Base-by-base conservation (phyloP, 2,329 filamentous ascomycete species). In the Helicocarpus griseus region DNA sequence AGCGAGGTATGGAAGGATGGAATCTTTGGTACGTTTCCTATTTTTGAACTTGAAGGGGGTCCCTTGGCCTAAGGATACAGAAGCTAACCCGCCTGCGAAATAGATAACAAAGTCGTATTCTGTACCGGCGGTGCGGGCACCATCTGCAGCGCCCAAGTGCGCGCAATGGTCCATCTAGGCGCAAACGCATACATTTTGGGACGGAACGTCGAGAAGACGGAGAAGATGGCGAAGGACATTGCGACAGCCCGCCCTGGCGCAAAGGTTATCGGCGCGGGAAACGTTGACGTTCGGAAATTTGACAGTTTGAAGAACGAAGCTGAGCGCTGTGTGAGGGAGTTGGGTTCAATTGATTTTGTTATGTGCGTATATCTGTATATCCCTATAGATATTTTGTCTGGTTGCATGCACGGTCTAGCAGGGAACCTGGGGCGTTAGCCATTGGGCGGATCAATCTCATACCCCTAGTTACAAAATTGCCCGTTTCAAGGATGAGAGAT, bases 171-270 rank as follows among this genome's bases (percentile, higher is more conserved):
- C 22, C 80, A 90, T 56, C 82, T 98, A 6, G 93, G 93, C 49
- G 91, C 89, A 41, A 85, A 97, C 61, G 93, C 93, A 47, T 95
- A 87, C 70, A 97, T 98, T 63, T 80, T 97, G 52, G 93, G 93
- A 38, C 85, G 93, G 60, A 95, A 88, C 66, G 80, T 85, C 41
- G 82, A 88, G 60, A 96, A 96, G 76, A 97, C 91, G 0, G 86
- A 93, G 67, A 70, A 72, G 1, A 85, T 82, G 61, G 93, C 93
- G 4, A 79, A 78, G 56, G 88, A 93, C 60, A 91, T 98, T 60
- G 86, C 86, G 8, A 85, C 84, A 1, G 86, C 84, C 28, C 80
- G 93, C 24, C 68, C 77, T 1, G 90, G 90, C 2, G 82, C 89
- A 35, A 90, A 85, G 64, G 91, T 97, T 24, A 77, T 98, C 45